Evolutionary conservation across 805 yeast species (phyloP).

Genomic region (Nakazawaea anatomiae): DNA sequence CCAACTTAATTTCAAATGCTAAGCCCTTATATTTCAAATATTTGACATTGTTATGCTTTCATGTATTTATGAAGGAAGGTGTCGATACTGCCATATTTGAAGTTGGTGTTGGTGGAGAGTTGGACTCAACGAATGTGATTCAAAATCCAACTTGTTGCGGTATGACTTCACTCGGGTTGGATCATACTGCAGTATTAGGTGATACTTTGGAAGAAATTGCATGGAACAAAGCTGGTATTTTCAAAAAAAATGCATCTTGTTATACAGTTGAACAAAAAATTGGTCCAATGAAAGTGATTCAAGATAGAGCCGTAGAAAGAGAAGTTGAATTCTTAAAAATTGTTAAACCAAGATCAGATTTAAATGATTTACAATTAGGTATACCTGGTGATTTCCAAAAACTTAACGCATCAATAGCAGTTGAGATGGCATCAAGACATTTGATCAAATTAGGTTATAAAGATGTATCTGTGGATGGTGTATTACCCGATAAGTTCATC

Average conservation of each 20-base stretch:
- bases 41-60: slow-evolving; percentile 84
- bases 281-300: slow-evolving; percentile 49
- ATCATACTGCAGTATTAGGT: slow-evolving; percentile 85
- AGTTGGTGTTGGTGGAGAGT: slow-evolving; percentile 98
- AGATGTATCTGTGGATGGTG: slow-evolving; percentile 12
- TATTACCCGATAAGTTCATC: slow-evolving; percentile 43
- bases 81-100: slow-evolving; percentile 94
- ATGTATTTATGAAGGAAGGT: slow-evolving; percentile 79
- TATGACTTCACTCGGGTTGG: slow-evolving; percentile 82
- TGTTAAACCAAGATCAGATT: slow-evolving; percentile 40
- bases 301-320: slow-evolving; percentile 65
- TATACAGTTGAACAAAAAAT: slow-evolving; percentile 55
- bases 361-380: slow-evolving; percentile 49
- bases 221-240: slow-evolving; percentile 95
- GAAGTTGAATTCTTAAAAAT: slow-evolving; percentile 40
- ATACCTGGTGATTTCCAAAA: slow-evolving; percentile 81
- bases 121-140: slow-evolving; percentile 91
- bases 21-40: slow-evolving; percentile 94
- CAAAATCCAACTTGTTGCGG: slow-evolving; percentile 80
- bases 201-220: slow-evolving; percentile 84
- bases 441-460: slow-evolving; percentile 39
- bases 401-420: slow-evolving; percentile 84
- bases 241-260: slow-evolving; percentile 63
- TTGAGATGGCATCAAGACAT: slow-evolving; percentile 60
- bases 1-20: slow-evolving; percentile 64